Base-by-base conservation (phyloP, 2,329 filamentous ascomycete species). In the Colletotrichum cuscutae region DNA sequence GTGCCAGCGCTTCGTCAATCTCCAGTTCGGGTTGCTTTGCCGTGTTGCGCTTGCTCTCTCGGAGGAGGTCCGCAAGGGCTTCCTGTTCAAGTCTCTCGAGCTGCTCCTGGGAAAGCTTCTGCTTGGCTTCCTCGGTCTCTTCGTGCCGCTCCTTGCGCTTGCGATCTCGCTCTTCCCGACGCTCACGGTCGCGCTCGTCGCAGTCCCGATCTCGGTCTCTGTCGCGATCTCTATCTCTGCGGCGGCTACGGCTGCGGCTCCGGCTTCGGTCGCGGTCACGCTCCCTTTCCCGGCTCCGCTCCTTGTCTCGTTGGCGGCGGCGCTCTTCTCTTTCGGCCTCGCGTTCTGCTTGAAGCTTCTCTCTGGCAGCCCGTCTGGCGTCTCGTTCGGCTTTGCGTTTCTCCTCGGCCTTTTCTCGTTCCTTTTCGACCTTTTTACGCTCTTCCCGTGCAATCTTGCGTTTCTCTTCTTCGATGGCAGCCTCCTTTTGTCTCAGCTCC, bases 401-500 rank as follows among this genome's bases (percentile, higher is more conserved):
- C 5, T 83, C 77, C 72, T 89, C 87, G 7, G 86, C 86, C 60
- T 86, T 84, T 68, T 88, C 86, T 4, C 83, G 81, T 75, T 87
- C 86, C 30, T 82, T 84, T 71, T 88, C 86, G 35, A 84, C 81
- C 65, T 83, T 84, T 77, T 86, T 87, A 46, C 87, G 87, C 81
- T 89, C 87, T 78, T 91, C 88, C 30, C 84, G 85, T 53, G 89
- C 88, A 56, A 90, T 88, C 66, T 88, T 86, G 32, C 85, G 85
- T 77, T 90, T 90, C 80, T 92, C 89, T 78, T 89, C 91, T 68
- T 92, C 87, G 42, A 90, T 88, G 67, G 89, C 88, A 24, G 86
- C 86, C 75, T 92, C 89, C 75, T 90, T 88, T 57, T 86, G 86
- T 65, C 88, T 85, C 22, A 91, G 83, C 76, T 92, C 89, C 59